Evolutionary conservation across 2,329 filamentous ascomycete species (phyloP).

Genomic region (Xylariaceae sp.): DNA sequence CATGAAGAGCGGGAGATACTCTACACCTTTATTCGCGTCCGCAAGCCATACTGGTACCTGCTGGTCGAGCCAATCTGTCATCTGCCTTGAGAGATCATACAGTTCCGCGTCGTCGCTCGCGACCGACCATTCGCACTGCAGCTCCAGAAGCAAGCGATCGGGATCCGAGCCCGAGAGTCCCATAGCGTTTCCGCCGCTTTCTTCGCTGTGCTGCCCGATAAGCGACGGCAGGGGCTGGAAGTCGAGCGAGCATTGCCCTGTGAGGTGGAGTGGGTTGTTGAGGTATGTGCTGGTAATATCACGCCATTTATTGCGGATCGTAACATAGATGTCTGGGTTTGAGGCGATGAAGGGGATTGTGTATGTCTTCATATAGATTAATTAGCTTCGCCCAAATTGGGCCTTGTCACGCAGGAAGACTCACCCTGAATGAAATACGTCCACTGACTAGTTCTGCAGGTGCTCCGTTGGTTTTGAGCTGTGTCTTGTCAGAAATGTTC

Average conservation of each 20-base stretch:
- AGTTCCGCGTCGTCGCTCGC: constrained; percentile 33
- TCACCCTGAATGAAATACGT: constrained; percentile 27
- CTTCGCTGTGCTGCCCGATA: constrained; percentile 34
- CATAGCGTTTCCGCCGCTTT: constrained; percentile 38
- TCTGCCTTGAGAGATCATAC: constrained; percentile 21
- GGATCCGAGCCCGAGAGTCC: constrained; percentile 32
- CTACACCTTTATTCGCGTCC: constrained; percentile 17
- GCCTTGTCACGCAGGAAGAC: background rate
- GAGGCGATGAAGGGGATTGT: constrained; percentile 36
- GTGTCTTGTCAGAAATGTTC: constrained; percentile 6
- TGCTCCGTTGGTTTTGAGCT: constrained; percentile 28
- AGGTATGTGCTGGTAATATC: constrained; percentile 38
- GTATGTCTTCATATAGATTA: constrained; percentile 24
- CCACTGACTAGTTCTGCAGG: constrained; percentile 22
- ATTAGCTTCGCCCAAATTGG: background rate
- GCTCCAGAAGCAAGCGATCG: constrained; percentile 35
- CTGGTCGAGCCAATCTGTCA: constrained; percentile 32
- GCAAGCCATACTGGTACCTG: constrained; percentile 35
- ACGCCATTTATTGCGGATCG: constrained; percentile 42
- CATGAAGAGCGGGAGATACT: constrained; percentile 43
- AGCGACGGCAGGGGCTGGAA: constrained; percentile 43
- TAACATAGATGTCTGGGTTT: constrained; percentile 41
- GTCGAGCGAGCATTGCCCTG: constrained; percentile 40
- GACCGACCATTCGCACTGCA: constrained; percentile 36
- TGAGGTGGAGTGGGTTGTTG: constrained; percentile 31